phyloP scores from a whole-genome alignment of 768 basidiomycete species.

The Mycena haematopus region DNA sequence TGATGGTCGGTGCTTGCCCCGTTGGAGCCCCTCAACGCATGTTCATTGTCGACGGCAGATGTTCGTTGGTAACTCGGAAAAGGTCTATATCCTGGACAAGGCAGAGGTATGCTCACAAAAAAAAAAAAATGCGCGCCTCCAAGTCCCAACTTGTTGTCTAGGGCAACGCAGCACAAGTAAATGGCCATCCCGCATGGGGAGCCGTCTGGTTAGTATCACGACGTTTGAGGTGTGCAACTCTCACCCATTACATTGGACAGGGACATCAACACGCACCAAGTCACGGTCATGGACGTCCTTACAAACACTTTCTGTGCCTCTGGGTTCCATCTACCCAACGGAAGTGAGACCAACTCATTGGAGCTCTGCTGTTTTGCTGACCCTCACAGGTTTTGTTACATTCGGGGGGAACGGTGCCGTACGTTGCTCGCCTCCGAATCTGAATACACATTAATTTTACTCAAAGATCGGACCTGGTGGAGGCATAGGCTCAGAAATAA shows the following conservation, averaged over 20 bases:
- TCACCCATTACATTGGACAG: not conserved
- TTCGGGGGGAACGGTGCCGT: constrained; percentile 68
- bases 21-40: not conserved
- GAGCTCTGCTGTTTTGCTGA: not conserved
- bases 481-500: constrained; percentile 55
- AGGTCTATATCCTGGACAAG: constrained; percentile 94
- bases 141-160: not conserved
- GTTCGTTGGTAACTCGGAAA: constrained; percentile 81
- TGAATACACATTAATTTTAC: too few relatives aligned
- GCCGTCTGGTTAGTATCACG: constrained; percentile 61
- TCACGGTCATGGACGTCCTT: constrained; percentile 70
- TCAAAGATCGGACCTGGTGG: constrained; percentile 63
- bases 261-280: constrained; percentile 57
- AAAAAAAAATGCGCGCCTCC: too few relatives aligned
- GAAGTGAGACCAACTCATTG: not conserved
- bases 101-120: constrained; percentile 66
- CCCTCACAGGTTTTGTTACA: constrained; percentile 53
- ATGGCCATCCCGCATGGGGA: constrained; percentile 78
- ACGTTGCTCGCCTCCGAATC: too few relatives aligned
- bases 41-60: constrained; percentile 48
- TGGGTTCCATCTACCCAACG: constrained; percentile 75
- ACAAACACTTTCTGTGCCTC: constrained; percentile 86
- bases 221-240: not conserved
- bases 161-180: constrained; percentile 63
- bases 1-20: constrained; percentile 53